Base-by-base conservation (phyloP, 139 green algal species). In the Chlorella sp. region DNA sequence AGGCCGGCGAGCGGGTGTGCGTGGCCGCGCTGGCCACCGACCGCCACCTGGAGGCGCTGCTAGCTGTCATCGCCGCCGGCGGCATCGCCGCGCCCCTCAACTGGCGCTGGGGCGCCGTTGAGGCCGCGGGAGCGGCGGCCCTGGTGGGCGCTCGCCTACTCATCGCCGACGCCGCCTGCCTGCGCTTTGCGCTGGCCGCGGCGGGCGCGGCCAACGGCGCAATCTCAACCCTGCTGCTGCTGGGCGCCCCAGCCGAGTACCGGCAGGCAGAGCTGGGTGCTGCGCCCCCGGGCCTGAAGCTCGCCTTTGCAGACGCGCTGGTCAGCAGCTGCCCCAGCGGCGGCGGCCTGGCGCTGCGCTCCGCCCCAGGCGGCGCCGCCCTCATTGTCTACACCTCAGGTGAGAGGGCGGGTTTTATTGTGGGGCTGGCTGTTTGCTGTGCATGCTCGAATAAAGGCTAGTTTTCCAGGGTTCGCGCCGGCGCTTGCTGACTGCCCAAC, bases 61-160 rank as follows among this genome's bases (percentile, higher is more conserved):
- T 98, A 2, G 90, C 91, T 0, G 64, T 86, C 0, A 41, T 86
- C 0, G 92, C 93, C n/a, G 86, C 87, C 8, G 95, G 94, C 19
- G 88, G 73, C n/a, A 83, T 97, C 3, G 86, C 88, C 2, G 93
- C 83, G 17, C 95, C 94, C 0, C 70, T 97, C 20, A 98, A 98
- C 88, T 89, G 80, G 83, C 90, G 95, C 28, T 82, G 86, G 86
- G 58, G 56, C 67, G 56, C 65, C 17, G 44, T 32, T 19, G 86
- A 89, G 64, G 56, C 80, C 0, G 54, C 80, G 3, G 38, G 81
- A 54, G 81, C 84, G 51, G 67, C 48, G 34, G 5, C 64, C 13
- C 38, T 84, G 11, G 73, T 87, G 20, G 77, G 84, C 6, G 62
- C 67, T 0, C 40, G 41, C 34, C 28, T 78, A 24, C n/a, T 89